Base-by-base conservation (phyloP, 2,329 filamentous ascomycete species). In the Ophiostoma sp. region DNA sequence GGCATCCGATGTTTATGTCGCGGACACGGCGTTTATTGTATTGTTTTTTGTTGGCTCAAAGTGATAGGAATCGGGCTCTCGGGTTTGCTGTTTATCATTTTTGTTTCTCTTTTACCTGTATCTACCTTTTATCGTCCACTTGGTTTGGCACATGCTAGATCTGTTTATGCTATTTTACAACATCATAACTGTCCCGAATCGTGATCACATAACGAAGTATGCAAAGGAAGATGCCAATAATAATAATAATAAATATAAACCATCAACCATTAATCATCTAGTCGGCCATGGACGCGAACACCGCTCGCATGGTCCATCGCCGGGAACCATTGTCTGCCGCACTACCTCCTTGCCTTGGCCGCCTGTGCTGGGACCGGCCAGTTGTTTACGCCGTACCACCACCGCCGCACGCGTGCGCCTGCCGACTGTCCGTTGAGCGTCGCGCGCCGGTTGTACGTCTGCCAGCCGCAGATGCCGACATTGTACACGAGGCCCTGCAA, bases 401-500 rank as follows among this genome's bases (percentile, higher is more conserved):
- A 65, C 36, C 93, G 84, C 74, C 95, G 84, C 65, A 95, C 80
- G 73, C 85, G 86, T 6, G 91, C 92, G 36, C 95, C 95, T 16
- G 91, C 80, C 40, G 87, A 88, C 73, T 86, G 87, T 8, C 95
- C 95, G 71, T 87, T 88, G 72, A 97, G 83, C 75, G 88, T 87
- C 14, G 91, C 89, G 69, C 85, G 89, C 70, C 85, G 84, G 78
- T 98, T 97, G 91, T 91, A 97, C 76, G 90, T 85, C 75, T 92
- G 88, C 94, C 94, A 98, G 68, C 94, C 95, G 72, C 87, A 87
- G 67, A 97, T 84, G 14, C 89, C 84, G 52, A 98, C 83, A 70
- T 93, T 95, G 85, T 94, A 97, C n/a, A 95, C 77, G 63, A 94
- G 83, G 64, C 95, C 95, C 79, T 98, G 95, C 4, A 90, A 82